A percentile compares a stretch with the other conserved stretches of the same genome.
Evolutionary conservation across 2,329 filamentous ascomycete genomes (phyloP).

Genomic region (Xylaria sp.): DNA sequence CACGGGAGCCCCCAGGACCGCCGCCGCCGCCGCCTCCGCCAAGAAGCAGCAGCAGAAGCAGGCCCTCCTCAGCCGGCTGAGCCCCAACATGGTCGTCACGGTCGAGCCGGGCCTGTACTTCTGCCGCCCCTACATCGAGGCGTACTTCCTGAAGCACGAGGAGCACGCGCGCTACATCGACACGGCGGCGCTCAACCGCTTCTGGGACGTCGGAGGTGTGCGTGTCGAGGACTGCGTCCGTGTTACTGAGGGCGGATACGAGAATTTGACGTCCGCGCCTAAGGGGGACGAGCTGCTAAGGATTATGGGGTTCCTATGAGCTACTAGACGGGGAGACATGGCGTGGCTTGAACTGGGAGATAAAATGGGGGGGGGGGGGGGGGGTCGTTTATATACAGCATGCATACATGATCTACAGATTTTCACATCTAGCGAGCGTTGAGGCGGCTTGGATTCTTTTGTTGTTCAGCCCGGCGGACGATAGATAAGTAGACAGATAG

Average conservation of each 20-base stretch:
- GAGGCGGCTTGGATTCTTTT: no score
- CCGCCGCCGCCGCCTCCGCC: constrained; percentile 10
- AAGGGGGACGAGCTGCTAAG: constrained; percentile 73
- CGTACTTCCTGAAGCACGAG: constrained; percentile 63
- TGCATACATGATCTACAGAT: background rate
- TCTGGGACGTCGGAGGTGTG: constrained; percentile 82
- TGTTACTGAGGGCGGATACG: constrained; percentile 75
- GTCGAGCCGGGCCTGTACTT: constrained; percentile 83
- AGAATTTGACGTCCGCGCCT: constrained; percentile 81
- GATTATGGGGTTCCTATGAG: constrained; percentile 43
- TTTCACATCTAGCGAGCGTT: background rate
- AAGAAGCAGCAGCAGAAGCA: constrained; percentile 18
- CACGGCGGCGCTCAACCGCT: constrained; percentile 63
- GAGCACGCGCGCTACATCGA: constrained; percentile 68
- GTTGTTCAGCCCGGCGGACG: no score
- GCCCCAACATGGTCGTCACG: constrained; percentile 71
- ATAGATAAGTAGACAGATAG: background rate
- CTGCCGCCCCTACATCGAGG: constrained; percentile 71
- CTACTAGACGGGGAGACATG: background rate
- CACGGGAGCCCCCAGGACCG: background rate
- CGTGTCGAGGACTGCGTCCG: constrained; percentile 91
- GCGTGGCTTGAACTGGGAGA: constrained; percentile 43
- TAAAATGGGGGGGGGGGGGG: background rate
- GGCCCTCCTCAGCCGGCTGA: constrained; percentile 44
- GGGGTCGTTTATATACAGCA: background rate